Conservation (phyloP, 2,329 filamentous ascomycete genomes). For the Chrysoporthe deuterocubensis region DNA sequence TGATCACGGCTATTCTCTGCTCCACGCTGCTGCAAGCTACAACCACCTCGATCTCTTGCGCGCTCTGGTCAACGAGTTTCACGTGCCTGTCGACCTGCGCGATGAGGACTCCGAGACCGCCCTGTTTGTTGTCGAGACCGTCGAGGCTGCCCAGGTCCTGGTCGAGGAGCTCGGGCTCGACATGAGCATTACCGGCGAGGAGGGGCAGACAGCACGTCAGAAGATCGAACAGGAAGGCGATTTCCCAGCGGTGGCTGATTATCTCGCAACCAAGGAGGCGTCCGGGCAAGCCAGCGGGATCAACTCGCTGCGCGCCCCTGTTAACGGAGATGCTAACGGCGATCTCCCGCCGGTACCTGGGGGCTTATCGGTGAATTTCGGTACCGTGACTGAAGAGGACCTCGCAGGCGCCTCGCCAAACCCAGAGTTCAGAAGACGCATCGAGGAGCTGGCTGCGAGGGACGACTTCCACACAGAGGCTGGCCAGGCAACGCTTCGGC, state of each 20-base stretch:
- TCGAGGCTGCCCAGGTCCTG: conserved; percentile 76
- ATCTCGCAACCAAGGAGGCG: conserved; percentile 54
- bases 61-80: conserved; percentile 73
- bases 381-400: conserved; percentile 70
- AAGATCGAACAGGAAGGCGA: conserved; percentile 81
- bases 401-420: conserved; percentile 64
- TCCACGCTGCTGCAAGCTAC: conserved; percentile 94
- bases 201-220: conserved; percentile 80
- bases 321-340: conserved; percentile 37
- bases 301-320: conserved; percentile 33
- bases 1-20: conserved; percentile 88
- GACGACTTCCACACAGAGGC: conserved; percentile 82
- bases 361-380: conserved; percentile 77
- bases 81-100: conserved; percentile 77
- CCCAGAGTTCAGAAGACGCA: conserved; percentile 80
- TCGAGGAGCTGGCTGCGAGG: conserved; percentile 84
- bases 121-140: conserved; percentile 87
- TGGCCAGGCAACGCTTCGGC: conserved; percentile 78
- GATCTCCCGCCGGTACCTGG: conserved; percentile 69
- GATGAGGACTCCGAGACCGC: conserved; percentile 95
- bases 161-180: conserved; percentile 83
- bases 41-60: conserved; percentile 82
- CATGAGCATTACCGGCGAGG: conserved; percentile 65
- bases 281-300: neutral
- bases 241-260: conserved; percentile 74